Conservation (phyloP, 1,284 basidiomycete species). For the Trametes polyzona region DNA sequence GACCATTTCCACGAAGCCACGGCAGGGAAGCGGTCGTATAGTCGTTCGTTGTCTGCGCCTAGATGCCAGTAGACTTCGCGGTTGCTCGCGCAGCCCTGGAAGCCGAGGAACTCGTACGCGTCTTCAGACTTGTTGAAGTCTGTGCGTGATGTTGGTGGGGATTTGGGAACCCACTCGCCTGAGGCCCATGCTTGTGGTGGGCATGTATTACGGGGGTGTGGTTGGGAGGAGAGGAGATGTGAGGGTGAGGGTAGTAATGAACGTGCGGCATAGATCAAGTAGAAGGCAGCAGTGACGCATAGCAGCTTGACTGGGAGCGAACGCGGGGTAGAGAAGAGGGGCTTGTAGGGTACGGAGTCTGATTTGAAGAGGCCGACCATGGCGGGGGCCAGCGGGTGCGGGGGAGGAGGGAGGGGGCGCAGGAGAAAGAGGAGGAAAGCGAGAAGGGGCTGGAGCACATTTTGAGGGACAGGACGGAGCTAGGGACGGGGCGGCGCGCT, state of each 20-base stretch:
- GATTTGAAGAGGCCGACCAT: slow-evolving; percentile 25
- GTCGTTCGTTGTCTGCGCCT: slow-evolving; percentile 48
- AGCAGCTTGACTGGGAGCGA: slow-evolving; percentile 20
- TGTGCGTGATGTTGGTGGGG: slow-evolving; percentile 33
- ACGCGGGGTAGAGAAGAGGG: slow-evolving; percentile 18
- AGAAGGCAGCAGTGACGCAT: slow-evolving; percentile 20
- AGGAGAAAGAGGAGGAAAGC: neutral
- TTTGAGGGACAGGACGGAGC: neutral
- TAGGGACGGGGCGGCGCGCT: neutral
- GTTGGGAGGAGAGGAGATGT: slow-evolving; percentile 9
- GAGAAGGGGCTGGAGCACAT: neutral
- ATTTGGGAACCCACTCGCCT: slow-evolving; percentile 45
- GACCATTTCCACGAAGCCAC: slow-evolving; percentile 57
- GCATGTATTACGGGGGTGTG: slow-evolving; percentile 36
- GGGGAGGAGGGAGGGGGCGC: neutral
- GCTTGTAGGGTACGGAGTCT: slow-evolving; percentile 17
- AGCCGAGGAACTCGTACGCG: slow-evolving; percentile 53
- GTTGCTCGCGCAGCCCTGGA: slow-evolving; percentile 62
- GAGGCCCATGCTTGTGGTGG: slow-evolving; percentile 46
- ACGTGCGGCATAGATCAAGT: slow-evolving; percentile 20
- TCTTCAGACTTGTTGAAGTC: slow-evolving; percentile 35
- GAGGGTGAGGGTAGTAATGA: slow-evolving; percentile 19
- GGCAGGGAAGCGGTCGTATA: slow-evolving; percentile 54
- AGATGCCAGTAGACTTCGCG: slow-evolving; percentile 68
- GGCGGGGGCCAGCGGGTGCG: neutral